Percentiles rank a stretch among this genome's conserved stretches.
phyloP scores from a whole-genome alignment of 768 basidiomycete genomes.

The Boletus tomentosulus region DNA sequence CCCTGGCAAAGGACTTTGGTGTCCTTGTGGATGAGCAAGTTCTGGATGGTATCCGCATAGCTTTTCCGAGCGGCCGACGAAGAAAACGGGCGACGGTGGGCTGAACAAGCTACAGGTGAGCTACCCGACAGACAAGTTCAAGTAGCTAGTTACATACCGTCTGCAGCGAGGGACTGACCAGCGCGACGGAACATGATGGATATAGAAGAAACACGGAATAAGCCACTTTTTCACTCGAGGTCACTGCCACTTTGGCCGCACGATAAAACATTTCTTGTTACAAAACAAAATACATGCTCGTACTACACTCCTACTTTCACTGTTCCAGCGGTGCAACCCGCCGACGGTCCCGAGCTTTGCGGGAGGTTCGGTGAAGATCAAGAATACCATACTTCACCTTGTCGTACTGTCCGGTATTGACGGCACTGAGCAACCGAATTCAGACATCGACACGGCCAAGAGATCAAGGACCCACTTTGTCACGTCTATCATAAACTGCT shows the following conservation, averaged over 20 bases:
- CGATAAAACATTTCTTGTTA: conserved; percentile 14
- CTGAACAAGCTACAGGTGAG: conserved; percentile 27
- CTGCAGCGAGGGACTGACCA: conserved; percentile 50
- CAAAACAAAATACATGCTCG: conserved; percentile 8
- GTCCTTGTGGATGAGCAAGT: conserved; percentile 90
- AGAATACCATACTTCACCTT: conserved; percentile 80
- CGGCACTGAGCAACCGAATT: conserved; percentile 42
- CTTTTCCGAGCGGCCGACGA: conserved; percentile 66
- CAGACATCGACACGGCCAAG: conserved; percentile 1
- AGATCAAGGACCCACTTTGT: conserved; percentile 51
- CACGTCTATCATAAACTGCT: conserved; percentile 70
- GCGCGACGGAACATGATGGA: conserved; percentile 53
- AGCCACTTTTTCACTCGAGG: neutral
- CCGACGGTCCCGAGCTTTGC: conserved; percentile 67
- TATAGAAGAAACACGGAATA: conserved; percentile 9
- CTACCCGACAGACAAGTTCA: neutral
- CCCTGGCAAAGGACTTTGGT: conserved; percentile 91
- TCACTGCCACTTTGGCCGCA: neutral
- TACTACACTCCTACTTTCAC: conserved; percentile 12
- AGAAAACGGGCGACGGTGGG: conserved; percentile 77
- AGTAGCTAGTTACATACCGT: conserved; percentile 38
- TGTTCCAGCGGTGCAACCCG: conserved; percentile 31
- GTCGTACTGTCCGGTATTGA: conserved; percentile 64
- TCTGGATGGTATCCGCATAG: conserved; percentile 88
- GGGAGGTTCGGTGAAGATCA: conserved; percentile 64